Evolutionary conservation across 768 basidiomycete genomes (phyloP).

Genomic region (Candolleomyces efflorescens): DNA sequence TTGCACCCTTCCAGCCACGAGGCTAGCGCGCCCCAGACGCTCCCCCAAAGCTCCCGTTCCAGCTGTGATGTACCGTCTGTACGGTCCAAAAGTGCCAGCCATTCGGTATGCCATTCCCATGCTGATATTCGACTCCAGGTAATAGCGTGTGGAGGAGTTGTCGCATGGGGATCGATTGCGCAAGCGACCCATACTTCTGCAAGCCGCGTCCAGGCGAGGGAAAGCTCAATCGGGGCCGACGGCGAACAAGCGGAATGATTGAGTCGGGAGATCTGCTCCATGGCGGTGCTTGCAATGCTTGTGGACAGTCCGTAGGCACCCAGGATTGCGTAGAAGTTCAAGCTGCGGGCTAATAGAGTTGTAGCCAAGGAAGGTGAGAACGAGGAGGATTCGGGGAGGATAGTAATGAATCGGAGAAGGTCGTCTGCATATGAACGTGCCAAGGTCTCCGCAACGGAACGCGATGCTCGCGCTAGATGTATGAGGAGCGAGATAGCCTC

Average conservation of each 20-base stretch:
- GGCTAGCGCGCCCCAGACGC: conserved; percentile 50
- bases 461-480: conserved; percentile 58
- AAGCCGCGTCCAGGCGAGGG: conserved; percentile 52
- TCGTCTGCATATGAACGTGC: conserved; percentile 54
- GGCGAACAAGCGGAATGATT: conserved; percentile 40
- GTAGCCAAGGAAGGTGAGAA: conserved; percentile 41
- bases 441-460: conserved; percentile 53
- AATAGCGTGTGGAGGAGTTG: conserved; percentile 82
- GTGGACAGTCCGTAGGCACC: conserved; percentile 79
- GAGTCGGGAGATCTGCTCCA: conserved; percentile 50
- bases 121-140: conserved; percentile 84
- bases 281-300: conserved; percentile 60
- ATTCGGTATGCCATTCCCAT: conserved; percentile 69
- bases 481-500: conserved; percentile 54
- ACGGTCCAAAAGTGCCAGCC: conserved; percentile 35
- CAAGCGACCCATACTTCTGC: conserved; percentile 74
- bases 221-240: conserved; percentile 32
- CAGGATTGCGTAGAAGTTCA: conserved; percentile 61
- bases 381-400: conserved; percentile 42
- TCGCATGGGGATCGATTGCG: conserved; percentile 87
- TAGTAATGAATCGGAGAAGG: conserved; percentile 67
- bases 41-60: conserved; percentile 39
- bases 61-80: conserved; percentile 25
- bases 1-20: conserved; percentile 77
- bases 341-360: conserved; percentile 48